Evolutionary conservation across 345 rosid genomes (phyloP).

Genomic region (Hevea brasiliensis): DNA sequence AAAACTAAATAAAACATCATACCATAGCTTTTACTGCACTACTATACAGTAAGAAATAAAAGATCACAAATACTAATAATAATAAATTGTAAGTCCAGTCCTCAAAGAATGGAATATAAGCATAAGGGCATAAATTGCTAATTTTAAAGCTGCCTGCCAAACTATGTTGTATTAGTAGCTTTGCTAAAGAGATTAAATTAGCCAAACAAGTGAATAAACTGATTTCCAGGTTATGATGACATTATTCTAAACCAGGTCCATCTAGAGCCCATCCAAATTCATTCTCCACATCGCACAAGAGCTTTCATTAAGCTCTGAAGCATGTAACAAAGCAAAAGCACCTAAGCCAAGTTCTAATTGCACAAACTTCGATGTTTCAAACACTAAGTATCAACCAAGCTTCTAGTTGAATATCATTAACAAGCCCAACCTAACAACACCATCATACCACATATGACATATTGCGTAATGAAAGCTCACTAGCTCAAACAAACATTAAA

Average conservation of each 20-base stretch:
- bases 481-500: background rate
- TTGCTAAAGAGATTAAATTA: background rate
- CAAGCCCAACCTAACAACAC: background rate
- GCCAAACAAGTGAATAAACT: background rate
- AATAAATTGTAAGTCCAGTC: background rate
- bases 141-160: background rate
- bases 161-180: background rate
- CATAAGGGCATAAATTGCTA: background rate
- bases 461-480: background rate
- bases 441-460: background rate
- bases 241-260: background rate
- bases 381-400: background rate
- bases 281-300: background rate
- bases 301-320: background rate
- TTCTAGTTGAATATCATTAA: background rate
- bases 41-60: background rate
- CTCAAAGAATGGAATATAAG: background rate
- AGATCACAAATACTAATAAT: background rate
- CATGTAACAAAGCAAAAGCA: background rate
- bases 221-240: background rate
- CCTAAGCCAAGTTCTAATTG: background rate
- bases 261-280: background rate
- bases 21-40: background rate
- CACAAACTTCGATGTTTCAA: constrained; percentile 1
- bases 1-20: background rate